Evolutionary conservation across 176 grass and related monocot species (phyloP).

Genomic region (Carex myosuroides): DNA sequence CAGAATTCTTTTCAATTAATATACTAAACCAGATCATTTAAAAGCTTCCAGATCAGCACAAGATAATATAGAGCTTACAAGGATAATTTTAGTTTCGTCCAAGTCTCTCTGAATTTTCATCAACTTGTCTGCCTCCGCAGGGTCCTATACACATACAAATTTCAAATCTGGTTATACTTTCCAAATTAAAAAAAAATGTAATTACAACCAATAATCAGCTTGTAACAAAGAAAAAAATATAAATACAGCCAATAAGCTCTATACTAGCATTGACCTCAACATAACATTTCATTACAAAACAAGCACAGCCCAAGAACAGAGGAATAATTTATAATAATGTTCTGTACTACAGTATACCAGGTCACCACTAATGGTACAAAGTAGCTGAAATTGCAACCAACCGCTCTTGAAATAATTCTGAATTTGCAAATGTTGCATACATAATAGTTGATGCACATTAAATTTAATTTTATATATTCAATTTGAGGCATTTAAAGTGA

Average conservation of each 20-base stretch:
- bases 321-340: not conserved
- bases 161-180: not conserved
- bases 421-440: not conserved
- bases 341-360: not conserved
- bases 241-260: not conserved
- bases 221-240: not conserved
- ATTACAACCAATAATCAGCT: not conserved
- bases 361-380: not conserved
- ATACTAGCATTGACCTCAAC: not conserved
- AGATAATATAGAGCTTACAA: slow-evolving; percentile 47
- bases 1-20: not conserved
- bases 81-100: slow-evolving; percentile 98
- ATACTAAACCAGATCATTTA: not conserved
- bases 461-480: not conserved
- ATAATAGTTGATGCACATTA: not conserved
- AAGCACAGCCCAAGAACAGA: not conserved
- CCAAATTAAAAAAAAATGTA: not conserved
- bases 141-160: slow-evolving; percentile 52
- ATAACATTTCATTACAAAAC: not conserved
- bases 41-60: not conserved
- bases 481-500: not conserved
- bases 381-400: not conserved
- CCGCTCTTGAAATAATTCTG: not conserved
- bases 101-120: slow-evolving; percentile 94
- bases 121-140: slow-evolving; percentile 90